These are phyloP conservation scores for Calonectria pseudoturangicola DNA, from an alignment of 2,329 filamentous ascomycete species.

Conservation along the genomic window DNA sequence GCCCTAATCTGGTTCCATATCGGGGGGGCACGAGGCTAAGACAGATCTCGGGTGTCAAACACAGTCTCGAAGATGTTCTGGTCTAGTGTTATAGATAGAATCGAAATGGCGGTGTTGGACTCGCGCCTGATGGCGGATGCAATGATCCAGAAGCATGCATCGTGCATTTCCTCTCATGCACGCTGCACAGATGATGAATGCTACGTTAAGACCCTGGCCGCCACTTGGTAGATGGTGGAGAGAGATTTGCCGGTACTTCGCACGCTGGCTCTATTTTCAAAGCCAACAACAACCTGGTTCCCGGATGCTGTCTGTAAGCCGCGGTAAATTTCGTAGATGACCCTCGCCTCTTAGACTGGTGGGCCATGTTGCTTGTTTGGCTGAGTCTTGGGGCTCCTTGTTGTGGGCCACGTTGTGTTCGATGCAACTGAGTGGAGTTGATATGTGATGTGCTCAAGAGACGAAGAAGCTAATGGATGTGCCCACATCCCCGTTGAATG, in stretches of 20 bases:
- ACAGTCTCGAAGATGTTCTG: background rate
- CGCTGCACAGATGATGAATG: constrained; percentile 32
- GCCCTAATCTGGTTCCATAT: background rate
- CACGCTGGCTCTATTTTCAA: constrained; percentile 33
- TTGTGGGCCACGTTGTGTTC: constrained; percentile 31
- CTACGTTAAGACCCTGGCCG: constrained; percentile 25
- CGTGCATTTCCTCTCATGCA: constrained; percentile 35
- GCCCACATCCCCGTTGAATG: constrained; percentile 20
- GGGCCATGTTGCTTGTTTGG: constrained; percentile 27
- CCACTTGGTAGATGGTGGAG: constrained; percentile 21
- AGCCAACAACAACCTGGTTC: constrained; percentile 24
- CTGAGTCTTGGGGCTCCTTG: constrained; percentile 18
- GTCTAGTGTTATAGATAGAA: background rate
- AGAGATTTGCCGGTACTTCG: constrained; percentile 36
- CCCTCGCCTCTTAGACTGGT: constrained; percentile 16
- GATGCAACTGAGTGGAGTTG: constrained; percentile 29
- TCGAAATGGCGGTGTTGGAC: constrained; percentile 30
- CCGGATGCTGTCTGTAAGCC: constrained; percentile 30
- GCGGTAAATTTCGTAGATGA: constrained; percentile 17
- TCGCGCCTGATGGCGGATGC: constrained; percentile 8
- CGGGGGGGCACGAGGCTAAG: background rate
- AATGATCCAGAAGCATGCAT: constrained; percentile 30
- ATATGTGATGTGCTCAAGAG: constrained; percentile 35
- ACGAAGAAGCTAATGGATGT: constrained; percentile 9
- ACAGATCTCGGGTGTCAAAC: background rate